These are phyloP conservation scores for Avena atlantica DNA, from an alignment of 176 grass and related monocot genomes.

Conservation along the genomic window DNA sequence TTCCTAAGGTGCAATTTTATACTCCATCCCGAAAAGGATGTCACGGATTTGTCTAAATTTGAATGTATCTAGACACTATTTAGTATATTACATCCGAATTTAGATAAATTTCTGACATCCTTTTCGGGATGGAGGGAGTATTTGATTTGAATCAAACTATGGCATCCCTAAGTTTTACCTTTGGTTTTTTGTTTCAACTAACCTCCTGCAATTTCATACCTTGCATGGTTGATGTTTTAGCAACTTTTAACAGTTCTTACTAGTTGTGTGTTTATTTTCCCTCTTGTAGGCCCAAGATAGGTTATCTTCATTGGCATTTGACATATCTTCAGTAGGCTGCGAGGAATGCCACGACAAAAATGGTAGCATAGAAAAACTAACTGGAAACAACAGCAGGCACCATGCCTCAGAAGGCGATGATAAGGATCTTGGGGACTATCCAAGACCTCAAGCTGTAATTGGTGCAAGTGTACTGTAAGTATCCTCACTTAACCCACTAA, in stretches of 20 bases:
- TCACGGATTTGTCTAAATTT: no score
- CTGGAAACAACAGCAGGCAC: slow-evolving; percentile 28
- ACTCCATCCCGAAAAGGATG: no score
- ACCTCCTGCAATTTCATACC: not conserved
- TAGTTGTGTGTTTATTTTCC: not conserved
- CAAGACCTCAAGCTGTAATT: slow-evolving; percentile 80
- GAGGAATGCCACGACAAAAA: slow-evolving; percentile 45
- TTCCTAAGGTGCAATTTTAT: slow-evolving; percentile 67
- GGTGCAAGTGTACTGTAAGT: slow-evolving; percentile 79
- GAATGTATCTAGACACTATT: no score
- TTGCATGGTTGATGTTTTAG: not conserved
- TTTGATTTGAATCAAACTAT: slow-evolving; percentile 22
- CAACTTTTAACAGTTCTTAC: not conserved
- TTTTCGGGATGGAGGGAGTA: no score
- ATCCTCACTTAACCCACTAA: slow-evolving; percentile 12
- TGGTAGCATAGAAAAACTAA: slow-evolving; percentile 32
- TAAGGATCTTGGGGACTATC: slow-evolving; percentile 82
- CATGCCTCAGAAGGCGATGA: slow-evolving; percentile 52
- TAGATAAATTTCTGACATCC: no score
- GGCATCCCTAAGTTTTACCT: not conserved
- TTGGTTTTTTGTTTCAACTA: not conserved
- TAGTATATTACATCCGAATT: no score
- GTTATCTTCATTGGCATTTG: slow-evolving; percentile 65
- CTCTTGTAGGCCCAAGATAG: slow-evolving; percentile 69
- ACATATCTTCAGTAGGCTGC: slow-evolving; percentile 83